Evolutionary conservation across 2,329 filamentous ascomycete genomes (phyloP).

Genomic region (Blumeria graminis): DNA sequence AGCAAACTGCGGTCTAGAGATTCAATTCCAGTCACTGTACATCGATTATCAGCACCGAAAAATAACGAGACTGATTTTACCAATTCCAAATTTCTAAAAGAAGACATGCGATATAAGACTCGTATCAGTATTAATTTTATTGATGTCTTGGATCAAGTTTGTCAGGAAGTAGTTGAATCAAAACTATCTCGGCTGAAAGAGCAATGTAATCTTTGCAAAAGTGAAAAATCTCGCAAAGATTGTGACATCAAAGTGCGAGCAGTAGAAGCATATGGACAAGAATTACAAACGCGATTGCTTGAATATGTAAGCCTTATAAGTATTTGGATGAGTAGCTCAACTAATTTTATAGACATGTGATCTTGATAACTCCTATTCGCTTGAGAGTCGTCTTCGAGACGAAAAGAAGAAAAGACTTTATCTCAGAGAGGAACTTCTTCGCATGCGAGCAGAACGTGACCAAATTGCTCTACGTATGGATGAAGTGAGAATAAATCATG

Average conservation of each 20-base stretch:
- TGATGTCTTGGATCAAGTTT: slow-evolving; percentile 36
- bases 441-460: slow-evolving; percentile 32
- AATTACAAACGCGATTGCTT: slow-evolving; percentile 28
- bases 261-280: slow-evolving; percentile 32
- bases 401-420: slow-evolving; percentile 30
- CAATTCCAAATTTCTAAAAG: slow-evolving; percentile 22
- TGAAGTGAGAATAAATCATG: slow-evolving; percentile 33
- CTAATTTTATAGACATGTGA: slow-evolving; percentile 24
- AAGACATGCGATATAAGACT: slow-evolving; percentile 28
- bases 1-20: slow-evolving; percentile 17
- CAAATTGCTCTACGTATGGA: slow-evolving; percentile 39
- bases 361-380: slow-evolving; percentile 31
- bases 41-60: slow-evolving; percentile 30
- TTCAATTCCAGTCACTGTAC: slow-evolving; percentile 32
- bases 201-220: slow-evolving; percentile 19
- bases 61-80: slow-evolving; percentile 19
- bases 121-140: slow-evolving; percentile 32
- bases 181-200: slow-evolving; percentile 25
- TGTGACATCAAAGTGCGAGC: slow-evolving; percentile 29
- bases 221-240: slow-evolving; percentile 26
- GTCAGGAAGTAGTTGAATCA: slow-evolving; percentile 31
- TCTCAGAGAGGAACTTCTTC: slow-evolving; percentile 34
- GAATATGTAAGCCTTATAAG: slow-evolving; percentile 26
- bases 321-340: background rate
- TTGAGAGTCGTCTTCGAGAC: slow-evolving; percentile 31